Percentiles rank a stretch among this genome's conserved stretches.
These are phyloP conservation scores for Aphanomyces euteiches DNA, from an alignment of 352 stramenopile species.

Conservation along the genomic window DNA sequence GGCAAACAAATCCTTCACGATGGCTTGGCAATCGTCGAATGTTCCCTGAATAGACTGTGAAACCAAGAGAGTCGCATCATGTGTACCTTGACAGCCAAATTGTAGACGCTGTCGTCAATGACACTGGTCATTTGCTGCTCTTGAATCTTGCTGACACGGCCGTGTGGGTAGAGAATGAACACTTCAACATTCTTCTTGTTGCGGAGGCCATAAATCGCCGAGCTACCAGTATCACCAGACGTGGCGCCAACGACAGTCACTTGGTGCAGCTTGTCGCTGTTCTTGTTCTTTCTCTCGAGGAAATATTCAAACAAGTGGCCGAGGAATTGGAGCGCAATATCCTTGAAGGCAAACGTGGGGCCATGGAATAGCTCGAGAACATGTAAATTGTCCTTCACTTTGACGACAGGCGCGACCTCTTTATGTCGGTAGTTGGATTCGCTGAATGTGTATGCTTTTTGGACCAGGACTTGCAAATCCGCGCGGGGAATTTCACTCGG, in stretches of 20 bases:
- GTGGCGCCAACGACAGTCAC: slow-evolving; percentile 97
- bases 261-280: slow-evolving; percentile 55
- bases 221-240: slow-evolving; percentile 96
- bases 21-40: slow-evolving; percentile 99
- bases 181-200: slow-evolving; percentile 97
- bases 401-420: slow-evolving; percentile 93
- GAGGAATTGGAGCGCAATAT: slow-evolving; percentile 98
- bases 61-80: background rate
- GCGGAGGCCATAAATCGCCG: slow-evolving; percentile 97
- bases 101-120: slow-evolving; percentile 97
- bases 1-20: slow-evolving; percentile 98
- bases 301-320: slow-evolving; percentile 99
- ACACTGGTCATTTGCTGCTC: slow-evolving; percentile 99
- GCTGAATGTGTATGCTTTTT: slow-evolving; percentile 84
- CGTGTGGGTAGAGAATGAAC: slow-evolving; percentile 98
- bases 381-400: slow-evolving; percentile 83
- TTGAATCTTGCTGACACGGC: slow-evolving; percentile 95
- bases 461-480: slow-evolving; percentile 89
- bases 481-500: slow-evolving; percentile 90
- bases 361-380: slow-evolving; percentile 99
- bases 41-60: slow-evolving; percentile 76
- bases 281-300: slow-evolving; percentile 80
- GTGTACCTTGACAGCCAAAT: slow-evolving; percentile 77
- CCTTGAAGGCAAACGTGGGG: slow-evolving; percentile 99
- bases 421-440: slow-evolving; percentile 84